These are phyloP conservation scores for Rhododendron henanense DNA, from an alignment of 148 eudicot species.

Conservation along the genomic window DNA sequence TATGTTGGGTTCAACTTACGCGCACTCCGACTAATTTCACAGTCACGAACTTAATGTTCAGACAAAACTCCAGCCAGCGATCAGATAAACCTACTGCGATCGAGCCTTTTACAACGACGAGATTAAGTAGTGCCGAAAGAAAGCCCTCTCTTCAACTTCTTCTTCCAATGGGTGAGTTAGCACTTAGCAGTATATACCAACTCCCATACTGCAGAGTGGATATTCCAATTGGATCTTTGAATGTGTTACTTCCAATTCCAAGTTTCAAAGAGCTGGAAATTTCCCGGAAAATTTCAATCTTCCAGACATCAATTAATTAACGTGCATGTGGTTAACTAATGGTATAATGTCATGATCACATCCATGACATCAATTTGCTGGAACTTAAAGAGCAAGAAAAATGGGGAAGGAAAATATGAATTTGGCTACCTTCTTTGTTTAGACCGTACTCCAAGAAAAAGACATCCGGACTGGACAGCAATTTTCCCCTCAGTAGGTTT, in stretches of 20 bases:
- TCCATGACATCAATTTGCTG: background rate
- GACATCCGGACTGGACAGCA: background rate
- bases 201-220: background rate
- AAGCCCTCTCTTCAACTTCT: background rate
- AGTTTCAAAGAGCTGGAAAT: background rate
- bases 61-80: background rate
- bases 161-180: background rate
- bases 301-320: background rate
- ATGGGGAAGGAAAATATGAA: background rate
- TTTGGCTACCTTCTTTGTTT: background rate
- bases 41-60: background rate
- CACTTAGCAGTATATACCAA: background rate
- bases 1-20: background rate
- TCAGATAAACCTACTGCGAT: background rate
- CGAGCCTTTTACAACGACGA: background rate
- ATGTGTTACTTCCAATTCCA: background rate
- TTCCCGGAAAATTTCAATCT: background rate
- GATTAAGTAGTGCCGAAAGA: background rate
- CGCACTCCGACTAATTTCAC: background rate
- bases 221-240: background rate
- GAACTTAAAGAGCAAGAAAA: background rate
- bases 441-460: background rate
- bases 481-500: background rate
- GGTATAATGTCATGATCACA: background rate
- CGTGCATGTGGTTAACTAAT: background rate